phyloP scores from a whole-genome alignment of 345 rosid species.

The Leavenworthia alabamica region DNA sequence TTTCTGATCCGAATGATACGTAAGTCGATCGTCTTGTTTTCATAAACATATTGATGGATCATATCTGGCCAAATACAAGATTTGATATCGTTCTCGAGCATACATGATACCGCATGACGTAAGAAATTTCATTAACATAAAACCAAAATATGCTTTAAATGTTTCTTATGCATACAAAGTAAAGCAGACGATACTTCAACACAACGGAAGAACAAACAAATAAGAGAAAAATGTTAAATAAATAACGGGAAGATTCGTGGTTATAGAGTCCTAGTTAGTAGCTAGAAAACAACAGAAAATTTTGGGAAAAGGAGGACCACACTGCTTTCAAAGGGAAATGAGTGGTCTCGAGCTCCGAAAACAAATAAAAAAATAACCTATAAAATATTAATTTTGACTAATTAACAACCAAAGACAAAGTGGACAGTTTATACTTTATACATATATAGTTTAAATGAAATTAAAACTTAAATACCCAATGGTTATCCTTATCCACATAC shows the following conservation, averaged over 20 bases:
- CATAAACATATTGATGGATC: neutral
- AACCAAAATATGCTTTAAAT: neutral
- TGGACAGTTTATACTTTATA: neutral
- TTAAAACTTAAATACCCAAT: constrained; percentile 8
- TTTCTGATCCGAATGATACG: neutral
- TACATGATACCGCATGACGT: neutral
- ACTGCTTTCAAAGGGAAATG: constrained; percentile 17
- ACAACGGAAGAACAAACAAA: neutral
- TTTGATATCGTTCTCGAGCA: neutral
- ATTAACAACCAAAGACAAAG: constrained; percentile 9
- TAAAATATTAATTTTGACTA: neutral
- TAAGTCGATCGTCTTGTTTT: neutral
- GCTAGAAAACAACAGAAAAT: neutral
- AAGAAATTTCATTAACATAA: neutral
- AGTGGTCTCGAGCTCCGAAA: constrained; percentile 39
- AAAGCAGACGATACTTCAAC: neutral
- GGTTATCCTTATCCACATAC: no score
- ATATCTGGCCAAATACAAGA: neutral
- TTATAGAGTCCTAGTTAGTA: constrained; percentile 6
- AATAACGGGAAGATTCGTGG: constrained; percentile 25
- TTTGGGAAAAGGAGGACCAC: constrained; percentile 22
- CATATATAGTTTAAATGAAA: neutral
- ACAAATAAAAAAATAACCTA: constrained; percentile 17
- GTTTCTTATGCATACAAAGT: neutral
- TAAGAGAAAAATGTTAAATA: neutral